Conservation (phyloP, 495 filamentous ascomycete genomes). For the Sphaerosporella brunnea region DNA sequence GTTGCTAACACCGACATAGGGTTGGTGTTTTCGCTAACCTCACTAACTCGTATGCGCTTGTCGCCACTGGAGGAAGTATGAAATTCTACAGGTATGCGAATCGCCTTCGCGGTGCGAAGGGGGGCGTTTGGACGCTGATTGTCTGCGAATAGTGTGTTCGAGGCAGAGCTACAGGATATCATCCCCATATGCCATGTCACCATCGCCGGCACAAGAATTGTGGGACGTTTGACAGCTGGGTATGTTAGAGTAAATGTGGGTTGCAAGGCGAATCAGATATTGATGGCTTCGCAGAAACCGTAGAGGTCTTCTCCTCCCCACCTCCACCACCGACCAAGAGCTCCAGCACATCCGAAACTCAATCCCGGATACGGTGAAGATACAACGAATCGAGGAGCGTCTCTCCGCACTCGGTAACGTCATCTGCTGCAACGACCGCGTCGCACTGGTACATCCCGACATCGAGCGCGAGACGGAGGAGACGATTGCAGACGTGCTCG, state of each 20-base stretch:
- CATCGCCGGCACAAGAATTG: conserved; percentile 91
- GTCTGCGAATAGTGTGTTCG: conserved; percentile 45
- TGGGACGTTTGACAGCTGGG: conserved; percentile 89
- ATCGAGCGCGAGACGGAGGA: conserved; percentile 91
- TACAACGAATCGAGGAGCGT: conserved; percentile 88
- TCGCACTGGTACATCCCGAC: conserved; percentile 84
- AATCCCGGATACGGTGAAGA: conserved; percentile 74
- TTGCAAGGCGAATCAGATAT: too few relatives aligned
- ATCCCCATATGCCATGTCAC: conserved; percentile 94
- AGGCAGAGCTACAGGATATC: conserved; percentile 90
- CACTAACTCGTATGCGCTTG: conserved; percentile 87
- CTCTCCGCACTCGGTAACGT: conserved; percentile 93
- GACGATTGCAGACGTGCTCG: conserved; percentile 88
- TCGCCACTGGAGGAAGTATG: conserved; percentile 85
- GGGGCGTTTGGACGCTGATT: conserved; percentile 6
- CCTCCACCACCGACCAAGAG: conserved; percentile 92
- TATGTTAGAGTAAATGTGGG: too few relatives aligned
- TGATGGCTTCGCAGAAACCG: conserved; percentile 53
- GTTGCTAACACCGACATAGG: conserved; percentile 32
- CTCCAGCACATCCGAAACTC: conserved; percentile 89
- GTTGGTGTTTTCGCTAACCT: conserved; percentile 92
- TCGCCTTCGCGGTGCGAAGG: not conserved
- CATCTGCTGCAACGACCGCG: conserved; percentile 90
- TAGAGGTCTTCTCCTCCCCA: conserved; percentile 89
- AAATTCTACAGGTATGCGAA: conserved; percentile 72